phyloP scores from a whole-genome alignment of 176 grass and related monocot genomes.

The Zea luxurians region DNA sequence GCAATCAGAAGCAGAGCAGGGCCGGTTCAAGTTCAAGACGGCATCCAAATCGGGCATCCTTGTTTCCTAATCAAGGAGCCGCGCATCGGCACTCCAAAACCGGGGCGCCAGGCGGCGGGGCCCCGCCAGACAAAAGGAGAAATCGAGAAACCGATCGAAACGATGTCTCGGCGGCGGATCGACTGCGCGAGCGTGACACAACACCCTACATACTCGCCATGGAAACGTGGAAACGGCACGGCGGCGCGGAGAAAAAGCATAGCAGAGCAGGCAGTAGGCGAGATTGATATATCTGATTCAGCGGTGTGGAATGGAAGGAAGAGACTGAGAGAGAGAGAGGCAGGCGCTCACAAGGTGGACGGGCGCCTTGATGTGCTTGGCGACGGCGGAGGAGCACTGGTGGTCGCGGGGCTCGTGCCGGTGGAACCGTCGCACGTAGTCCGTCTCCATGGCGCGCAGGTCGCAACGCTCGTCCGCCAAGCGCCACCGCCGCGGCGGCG shows the following conservation, averaged over 20 bases:
- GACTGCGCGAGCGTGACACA: not conserved
- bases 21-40: not conserved
- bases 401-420: constrained; percentile 64
- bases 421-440: constrained; percentile 65
- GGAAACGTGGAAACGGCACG: too few species aligned
- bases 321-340: not conserved
- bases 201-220: not conserved
- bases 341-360: constrained; percentile 67
- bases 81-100: constrained; percentile 18
- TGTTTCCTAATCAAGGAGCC: constrained; percentile 15
- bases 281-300: not conserved
- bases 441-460: constrained; percentile 58
- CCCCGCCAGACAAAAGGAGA: not conserved
- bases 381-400: constrained; percentile 82
- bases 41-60: constrained; percentile 17
- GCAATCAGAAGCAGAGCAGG: not conserved
- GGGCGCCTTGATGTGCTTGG: constrained; percentile 88
- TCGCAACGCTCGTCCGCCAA: constrained; percentile 62
- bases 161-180: not conserved
- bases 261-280: not conserved
- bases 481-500: constrained; percentile 45
- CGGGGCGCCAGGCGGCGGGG: not conserved
- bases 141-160: constrained; percentile 28
- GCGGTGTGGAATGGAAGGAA: not conserved
- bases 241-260: not conserved